phyloP scores from a whole-genome alignment of 331 rosid genomes.

The Cydonia oblonga region DNA sequence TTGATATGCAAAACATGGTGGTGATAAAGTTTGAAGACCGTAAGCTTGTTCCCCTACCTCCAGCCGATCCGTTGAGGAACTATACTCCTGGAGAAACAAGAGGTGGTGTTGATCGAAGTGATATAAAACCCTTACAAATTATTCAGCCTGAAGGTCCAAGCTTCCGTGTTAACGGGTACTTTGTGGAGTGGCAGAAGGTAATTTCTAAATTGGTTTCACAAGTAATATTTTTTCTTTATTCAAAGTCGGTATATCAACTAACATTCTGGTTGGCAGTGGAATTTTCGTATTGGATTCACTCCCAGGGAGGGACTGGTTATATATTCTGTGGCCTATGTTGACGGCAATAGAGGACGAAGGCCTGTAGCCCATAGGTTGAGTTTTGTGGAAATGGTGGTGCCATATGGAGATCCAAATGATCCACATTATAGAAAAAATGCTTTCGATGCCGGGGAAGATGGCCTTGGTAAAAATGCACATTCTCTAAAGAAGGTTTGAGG shows the following conservation, averaged over 20 bases:
- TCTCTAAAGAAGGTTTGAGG: conserved; percentile 74
- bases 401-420: conserved; percentile 90
- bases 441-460: conserved; percentile 95
- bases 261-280: conserved; percentile 59
- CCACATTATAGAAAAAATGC: conserved; percentile 96
- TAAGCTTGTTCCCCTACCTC: conserved; percentile 91
- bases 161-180: conserved; percentile 80
- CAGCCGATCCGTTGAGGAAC: conserved; percentile 87
- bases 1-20: conserved; percentile 93
- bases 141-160: conserved; percentile 96
- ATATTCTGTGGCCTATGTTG: conserved; percentile 83
- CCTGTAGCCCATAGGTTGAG: conserved; percentile 89
- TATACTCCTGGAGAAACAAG: conserved; percentile 88
- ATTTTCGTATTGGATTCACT: conserved; percentile 86
- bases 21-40: conserved; percentile 90
- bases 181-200: conserved; percentile 97
- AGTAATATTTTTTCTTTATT: neutral
- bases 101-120: conserved; percentile 90
- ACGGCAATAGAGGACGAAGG: conserved; percentile 88
- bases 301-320: conserved; percentile 92
- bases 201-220: conserved; percentile 7
- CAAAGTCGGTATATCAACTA: neutral
- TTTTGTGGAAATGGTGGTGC: conserved; percentile 97
- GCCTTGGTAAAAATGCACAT: conserved; percentile 93
- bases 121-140: conserved; percentile 73